Base-by-base conservation (phyloP, 2,329 filamentous ascomycete genomes). In the Paraconiothyrium sp. region DNA sequence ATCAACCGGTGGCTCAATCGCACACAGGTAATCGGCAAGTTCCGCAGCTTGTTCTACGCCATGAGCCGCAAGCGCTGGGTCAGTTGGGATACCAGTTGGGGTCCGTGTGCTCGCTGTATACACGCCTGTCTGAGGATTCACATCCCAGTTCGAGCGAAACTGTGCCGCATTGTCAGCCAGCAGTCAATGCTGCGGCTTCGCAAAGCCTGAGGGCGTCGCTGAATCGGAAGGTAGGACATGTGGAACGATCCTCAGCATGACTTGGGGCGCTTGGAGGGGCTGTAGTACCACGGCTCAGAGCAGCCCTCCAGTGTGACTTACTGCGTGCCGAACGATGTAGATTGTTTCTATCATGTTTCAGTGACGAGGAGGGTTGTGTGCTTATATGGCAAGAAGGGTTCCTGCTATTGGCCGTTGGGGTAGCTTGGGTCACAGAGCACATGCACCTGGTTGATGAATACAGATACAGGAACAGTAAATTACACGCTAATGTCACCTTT, bases 81-180 rank as follows among this genome's bases (percentile, higher is more conserved):
- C 95, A 30, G 91, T 91, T 4, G 94, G 86, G 66, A 97, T 93
- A 57, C 92, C 92, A 6, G 95, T 98, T 0, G 95, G 94, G 41
- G 92, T 93, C 46, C 85, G 66, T 52, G 64, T 88, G 61, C 84
- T 84, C 27, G 91, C 84, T 57, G 85, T 86, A 82, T 98, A 98
- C 69, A 85, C 85, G 57, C 95, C 94, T 41, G 92, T 94, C 63
- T 85, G 82, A 49, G 89, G 88, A 79, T 98, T 90, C 63, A 98
- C 92, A 47, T 88, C 88, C 93, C 94, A 98, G 77, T 91, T 93
- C 67, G 92, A 90, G 65, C 95, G 93, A 80, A 97, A 97, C 94
- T 76, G 58, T 64, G 57, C 46, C 51, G 62, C 50, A 59, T 55
- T 67, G 70, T 68, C 72, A 67, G 67, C 60, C 61, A 48, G 11